phyloP scores from a whole-genome alignment of 2,329 filamentous ascomycete genomes.

The Fusarium mundagurra region DNA sequence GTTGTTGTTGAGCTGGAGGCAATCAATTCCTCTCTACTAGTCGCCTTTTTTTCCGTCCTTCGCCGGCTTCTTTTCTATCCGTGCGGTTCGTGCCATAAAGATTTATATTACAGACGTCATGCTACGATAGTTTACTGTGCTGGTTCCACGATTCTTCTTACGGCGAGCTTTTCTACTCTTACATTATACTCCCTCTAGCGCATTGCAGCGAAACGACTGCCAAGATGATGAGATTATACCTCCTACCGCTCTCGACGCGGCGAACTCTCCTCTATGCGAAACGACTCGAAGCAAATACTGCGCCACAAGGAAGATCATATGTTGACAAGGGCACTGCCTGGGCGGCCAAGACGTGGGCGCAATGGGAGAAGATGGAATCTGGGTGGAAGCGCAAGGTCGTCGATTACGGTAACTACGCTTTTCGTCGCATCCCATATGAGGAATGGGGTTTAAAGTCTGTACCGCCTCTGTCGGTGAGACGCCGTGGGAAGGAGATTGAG shows the following conservation, averaged over 20 bases:
- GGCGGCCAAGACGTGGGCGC: constrained; percentile 81
- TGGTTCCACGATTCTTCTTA: not conserved
- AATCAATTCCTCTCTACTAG: constrained; percentile 8
- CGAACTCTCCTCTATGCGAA: constrained; percentile 94
- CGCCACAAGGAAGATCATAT: constrained; percentile 59
- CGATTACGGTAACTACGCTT: constrained; percentile 83
- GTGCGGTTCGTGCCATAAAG: constrained; percentile 5
- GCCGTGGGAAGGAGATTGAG: constrained; percentile 70
- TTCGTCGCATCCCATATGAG: constrained; percentile 91
- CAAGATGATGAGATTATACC: constrained; percentile 92
- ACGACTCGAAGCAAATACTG: constrained; percentile 68
- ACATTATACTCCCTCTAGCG: not conserved
- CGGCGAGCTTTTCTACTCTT: not conserved
- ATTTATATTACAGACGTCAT: constrained; percentile 22
- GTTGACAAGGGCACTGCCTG: constrained; percentile 76
- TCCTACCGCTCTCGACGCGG: constrained; percentile 91
- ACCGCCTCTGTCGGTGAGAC: constrained; percentile 77
- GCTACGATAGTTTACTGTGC: constrained; percentile 20
- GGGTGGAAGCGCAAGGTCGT: constrained; percentile 93
- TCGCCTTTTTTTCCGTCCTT: not conserved
- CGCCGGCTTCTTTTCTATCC: constrained; percentile 9
- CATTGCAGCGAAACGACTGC: not conserved
- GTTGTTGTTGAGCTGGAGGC: constrained; percentile 16
- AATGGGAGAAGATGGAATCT: constrained; percentile 84
- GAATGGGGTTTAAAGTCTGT: constrained; percentile 99